Conservation (phyloP, 306 rosid genomes). For the Vigna hirtella region DNA sequence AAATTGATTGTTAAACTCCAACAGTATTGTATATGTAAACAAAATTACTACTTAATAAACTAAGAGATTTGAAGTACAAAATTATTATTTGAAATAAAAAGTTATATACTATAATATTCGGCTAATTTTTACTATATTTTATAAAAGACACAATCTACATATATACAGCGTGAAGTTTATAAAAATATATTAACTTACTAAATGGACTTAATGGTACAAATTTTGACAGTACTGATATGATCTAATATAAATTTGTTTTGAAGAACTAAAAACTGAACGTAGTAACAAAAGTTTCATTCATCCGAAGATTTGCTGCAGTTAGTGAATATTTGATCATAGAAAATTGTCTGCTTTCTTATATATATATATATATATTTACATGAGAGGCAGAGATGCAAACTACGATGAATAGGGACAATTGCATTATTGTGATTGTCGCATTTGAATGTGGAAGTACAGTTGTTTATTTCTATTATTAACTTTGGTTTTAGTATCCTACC, state of each 20-base stretch:
- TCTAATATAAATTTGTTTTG: too few relatives aligned
- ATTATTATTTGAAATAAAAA: not conserved
- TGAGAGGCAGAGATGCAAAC: constrained; percentile 47
- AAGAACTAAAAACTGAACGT: constrained; percentile 8
- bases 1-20: not conserved
- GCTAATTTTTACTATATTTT: not conserved
- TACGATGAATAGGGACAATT: constrained; percentile 48
- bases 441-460: constrained; percentile 47
- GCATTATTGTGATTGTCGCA: constrained; percentile 62
- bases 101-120: not conserved
- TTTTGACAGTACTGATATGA: not conserved
- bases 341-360: constrained; percentile 49
- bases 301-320: not conserved
- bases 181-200: not conserved
- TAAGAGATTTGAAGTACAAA: not conserved
- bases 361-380: not conserved
- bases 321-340: too few relatives aligned
- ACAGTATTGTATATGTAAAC: too few relatives aligned
- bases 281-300: constrained; percentile 35
- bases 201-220: not conserved
- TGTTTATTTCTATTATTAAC: constrained; percentile 55
- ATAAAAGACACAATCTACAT: not conserved
- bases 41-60: not conserved
- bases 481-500: constrained; percentile 45
- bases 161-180: not conserved